Conservation (phyloP, 345 rosid genomes). For the Populus deltoides region DNA sequence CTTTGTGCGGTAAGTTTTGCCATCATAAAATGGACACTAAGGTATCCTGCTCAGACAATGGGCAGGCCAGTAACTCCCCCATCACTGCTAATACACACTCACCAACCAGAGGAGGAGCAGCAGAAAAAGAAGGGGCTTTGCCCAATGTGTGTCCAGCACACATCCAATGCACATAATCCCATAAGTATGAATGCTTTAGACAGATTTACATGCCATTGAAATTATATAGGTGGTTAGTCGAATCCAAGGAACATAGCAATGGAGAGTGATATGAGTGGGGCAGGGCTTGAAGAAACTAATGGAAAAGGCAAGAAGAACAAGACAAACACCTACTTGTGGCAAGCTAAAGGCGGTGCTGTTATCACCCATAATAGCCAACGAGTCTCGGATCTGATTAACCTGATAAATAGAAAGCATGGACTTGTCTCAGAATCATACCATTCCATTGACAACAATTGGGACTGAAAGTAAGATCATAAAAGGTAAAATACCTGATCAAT, state of each 20-base stretch:
- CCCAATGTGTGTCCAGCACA: not conserved
- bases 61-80: too few species aligned
- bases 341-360: constrained; percentile 98
- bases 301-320: not conserved
- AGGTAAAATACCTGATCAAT: constrained; percentile 64
- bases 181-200: not conserved
- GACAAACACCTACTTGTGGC: constrained; percentile 68
- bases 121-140: too few species aligned
- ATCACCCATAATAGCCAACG: constrained; percentile 91
- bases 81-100: too few species aligned
- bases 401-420: constrained; percentile 27
- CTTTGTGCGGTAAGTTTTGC: too few species aligned
- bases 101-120: too few species aligned
- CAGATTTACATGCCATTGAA: not conserved
- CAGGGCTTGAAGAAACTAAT: not conserved
- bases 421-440: constrained; percentile 11
- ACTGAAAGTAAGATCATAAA: constrained; percentile 2
- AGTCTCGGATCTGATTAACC: constrained; percentile 94
- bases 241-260: not conserved
- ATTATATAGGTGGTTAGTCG: not conserved
- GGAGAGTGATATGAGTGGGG: not conserved
- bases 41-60: too few species aligned
- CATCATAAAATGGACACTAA: too few species aligned
- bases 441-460: not conserved
- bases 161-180: not conserved